Evolutionary conservation across 345 rosid species (phyloP).

Genomic region (Rhizophora apiculata): DNA sequence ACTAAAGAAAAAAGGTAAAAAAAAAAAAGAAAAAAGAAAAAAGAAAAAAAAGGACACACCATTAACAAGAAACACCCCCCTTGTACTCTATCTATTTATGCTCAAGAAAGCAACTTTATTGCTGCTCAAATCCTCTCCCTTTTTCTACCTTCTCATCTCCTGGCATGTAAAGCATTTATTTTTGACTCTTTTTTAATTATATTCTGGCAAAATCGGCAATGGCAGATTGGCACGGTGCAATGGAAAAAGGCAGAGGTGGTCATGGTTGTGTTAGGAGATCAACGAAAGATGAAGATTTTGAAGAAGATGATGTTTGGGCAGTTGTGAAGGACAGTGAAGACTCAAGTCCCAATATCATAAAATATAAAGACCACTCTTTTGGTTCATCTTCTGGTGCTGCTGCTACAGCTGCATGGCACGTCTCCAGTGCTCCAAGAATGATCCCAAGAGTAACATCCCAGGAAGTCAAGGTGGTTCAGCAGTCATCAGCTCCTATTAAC

Average conservation of each 20-base stretch:
- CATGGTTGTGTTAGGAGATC: conserved; percentile 20
- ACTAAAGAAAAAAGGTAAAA: conserved; percentile 4
- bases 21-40: neutral
- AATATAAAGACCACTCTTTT: conserved; percentile 26
- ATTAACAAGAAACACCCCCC: neutral
- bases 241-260: conserved; percentile 24
- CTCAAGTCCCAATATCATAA: conserved; percentile 36
- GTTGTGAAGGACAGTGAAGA: conserved; percentile 39
- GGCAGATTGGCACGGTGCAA: conserved; percentile 37
- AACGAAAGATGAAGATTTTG: conserved; percentile 55
- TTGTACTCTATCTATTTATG: conserved; percentile 28
- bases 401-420: conserved; percentile 47
- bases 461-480: conserved; percentile 36
- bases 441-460: conserved; percentile 27
- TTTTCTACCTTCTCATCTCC: neutral
- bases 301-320: conserved; percentile 72
- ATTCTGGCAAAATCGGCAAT: conserved; percentile 19
- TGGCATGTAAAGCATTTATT: neutral
- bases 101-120: neutral
- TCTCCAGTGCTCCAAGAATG: conserved; percentile 37
- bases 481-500: conserved; percentile 75
- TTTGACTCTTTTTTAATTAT: neutral
- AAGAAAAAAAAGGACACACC: neutral
- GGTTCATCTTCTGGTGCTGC: conserved; percentile 18
- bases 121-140: conserved; percentile 9